Base-by-base conservation (phyloP, 768 basidiomycete genomes). In the Phaeolepiota aurea region DNA sequence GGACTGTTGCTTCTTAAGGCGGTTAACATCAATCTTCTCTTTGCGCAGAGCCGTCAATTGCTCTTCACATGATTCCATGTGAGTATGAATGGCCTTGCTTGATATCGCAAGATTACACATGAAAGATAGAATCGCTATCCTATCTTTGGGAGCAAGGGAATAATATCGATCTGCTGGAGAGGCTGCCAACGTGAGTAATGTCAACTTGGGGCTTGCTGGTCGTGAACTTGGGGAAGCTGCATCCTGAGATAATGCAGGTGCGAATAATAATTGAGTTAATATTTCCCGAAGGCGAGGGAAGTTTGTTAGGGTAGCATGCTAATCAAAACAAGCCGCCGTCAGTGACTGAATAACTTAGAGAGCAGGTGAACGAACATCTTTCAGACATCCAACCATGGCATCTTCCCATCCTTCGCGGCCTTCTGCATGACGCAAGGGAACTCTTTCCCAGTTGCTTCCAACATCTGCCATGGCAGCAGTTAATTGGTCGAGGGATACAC, bases 1-100 rank as follows among this genome's bases (percentile, higher is more conserved):
- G 65, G 58, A 94, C 93, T 81, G 73, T 55, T 84, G 80, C 60
- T 89, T 93, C 64, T 85, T 85, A 52, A 82, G 69, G 44, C 93
- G 75, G 63, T 96, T 96, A 45, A 92, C 79, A 47, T 98, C 96
- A 21, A 93, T 91, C 59, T 93, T 87, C 59, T 94, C 89, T 62
- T 98, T 99, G 47, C 96, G 66, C 22, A 96, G 68, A 19, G 92
- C 88, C 5, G 96, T 98, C 46, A 99, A 60, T 48, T 86, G 82
- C 50, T 86, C 77, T 54, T 93, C 91, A 52, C 87, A 89, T 33
- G 78, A 74, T 52, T 99, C 96, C 77, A 98, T 86, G 52, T 89
- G 87, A 3, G 73, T 62, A 54, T 92, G 87, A 15, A 97, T 80
- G 7, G 79, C 73, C 62, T 91, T 94, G 61, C 88, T 91, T 16